Conservation (phyloP, 192 early-diverging fungal species). For the Entomortierella chlamydospora region DNA sequence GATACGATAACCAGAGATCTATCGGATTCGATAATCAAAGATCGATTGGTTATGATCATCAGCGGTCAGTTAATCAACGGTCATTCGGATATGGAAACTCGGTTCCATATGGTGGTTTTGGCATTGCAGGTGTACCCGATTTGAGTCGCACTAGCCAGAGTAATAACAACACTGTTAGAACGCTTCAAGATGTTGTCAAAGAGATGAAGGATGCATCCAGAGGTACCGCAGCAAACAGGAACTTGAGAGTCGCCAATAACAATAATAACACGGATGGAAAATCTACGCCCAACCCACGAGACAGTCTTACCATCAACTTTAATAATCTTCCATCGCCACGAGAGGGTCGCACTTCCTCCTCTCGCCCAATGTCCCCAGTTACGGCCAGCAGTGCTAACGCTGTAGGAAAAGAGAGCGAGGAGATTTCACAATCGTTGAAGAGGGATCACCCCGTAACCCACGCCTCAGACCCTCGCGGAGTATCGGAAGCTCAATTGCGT, state of each 20-base stretch:
- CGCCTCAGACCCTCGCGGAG: background rate
- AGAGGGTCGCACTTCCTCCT: background rate
- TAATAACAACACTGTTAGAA: constrained; percentile 36
- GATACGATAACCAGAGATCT: constrained; percentile 38
- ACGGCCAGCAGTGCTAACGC: constrained; percentile 1
- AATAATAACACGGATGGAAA: background rate
- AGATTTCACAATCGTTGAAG: constrained; percentile 24
- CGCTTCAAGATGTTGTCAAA: constrained; percentile 51
- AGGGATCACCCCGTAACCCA: constrained; percentile 28
- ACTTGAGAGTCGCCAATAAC: background rate
- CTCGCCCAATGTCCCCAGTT: background rate
- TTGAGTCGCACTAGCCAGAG: constrained; percentile 12
- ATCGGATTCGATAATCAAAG: constrained; percentile 39
- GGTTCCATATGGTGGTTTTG: constrained; percentile 37
- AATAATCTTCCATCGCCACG: constrained; percentile 27
- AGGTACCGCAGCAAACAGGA: constrained; percentile 36
- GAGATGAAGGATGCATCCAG: constrained; percentile 50
- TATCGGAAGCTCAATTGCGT: no score
- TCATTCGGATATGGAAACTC: constrained; percentile 40
- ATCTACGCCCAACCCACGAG: background rate
- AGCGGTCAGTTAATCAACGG: constrained; percentile 45
- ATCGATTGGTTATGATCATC: constrained; percentile 38
- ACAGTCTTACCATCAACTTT: constrained; percentile 29
- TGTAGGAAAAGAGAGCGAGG: background rate
- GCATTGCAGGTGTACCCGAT: constrained; percentile 52